These are phyloP conservation scores for Xanthoconium purpureum DNA, from an alignment of 768 basidiomycete genomes.

Conservation along the genomic window DNA sequence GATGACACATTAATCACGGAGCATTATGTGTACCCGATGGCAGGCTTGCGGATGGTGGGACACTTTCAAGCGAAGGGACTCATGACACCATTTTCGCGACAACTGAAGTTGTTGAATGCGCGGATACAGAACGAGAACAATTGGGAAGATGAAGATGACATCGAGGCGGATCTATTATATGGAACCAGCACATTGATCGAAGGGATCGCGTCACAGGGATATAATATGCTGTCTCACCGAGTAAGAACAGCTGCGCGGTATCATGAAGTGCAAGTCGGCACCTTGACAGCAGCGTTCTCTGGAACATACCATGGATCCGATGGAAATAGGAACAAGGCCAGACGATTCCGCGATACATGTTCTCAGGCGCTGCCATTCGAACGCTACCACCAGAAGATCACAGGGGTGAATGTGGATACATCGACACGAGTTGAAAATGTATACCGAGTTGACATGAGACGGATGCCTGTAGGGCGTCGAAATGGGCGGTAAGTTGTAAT, in stretches of 20 bases:
- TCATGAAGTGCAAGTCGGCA: not conserved
- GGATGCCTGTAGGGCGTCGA: no score
- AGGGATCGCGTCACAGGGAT: not conserved
- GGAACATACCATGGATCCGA: not conserved
- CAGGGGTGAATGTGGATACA: not conserved
- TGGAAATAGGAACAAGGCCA: not conserved
- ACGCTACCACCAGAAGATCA: not conserved
- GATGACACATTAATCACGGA: not conserved
- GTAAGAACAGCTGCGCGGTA: not conserved
- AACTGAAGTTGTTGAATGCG: not conserved
- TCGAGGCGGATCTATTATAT: not conserved
- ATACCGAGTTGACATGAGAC: not conserved
- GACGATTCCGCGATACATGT: not conserved
- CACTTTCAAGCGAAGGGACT: not conserved
- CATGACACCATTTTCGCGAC: not conserved
- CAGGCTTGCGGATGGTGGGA: not conserved
- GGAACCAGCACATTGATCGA: not conserved
- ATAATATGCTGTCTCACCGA: not conserved
- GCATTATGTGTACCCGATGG: conserved; percentile 2
- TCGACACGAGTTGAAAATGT: not conserved
- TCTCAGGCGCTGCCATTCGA: not conserved
- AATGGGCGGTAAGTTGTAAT: not conserved
- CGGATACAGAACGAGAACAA: not conserved
- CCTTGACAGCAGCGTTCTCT: not conserved
- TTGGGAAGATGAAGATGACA: not conserved